Evolutionary conservation across 2,329 filamentous ascomycete species (phyloP).

Genomic region (Aspergillus ochraceus): DNA sequence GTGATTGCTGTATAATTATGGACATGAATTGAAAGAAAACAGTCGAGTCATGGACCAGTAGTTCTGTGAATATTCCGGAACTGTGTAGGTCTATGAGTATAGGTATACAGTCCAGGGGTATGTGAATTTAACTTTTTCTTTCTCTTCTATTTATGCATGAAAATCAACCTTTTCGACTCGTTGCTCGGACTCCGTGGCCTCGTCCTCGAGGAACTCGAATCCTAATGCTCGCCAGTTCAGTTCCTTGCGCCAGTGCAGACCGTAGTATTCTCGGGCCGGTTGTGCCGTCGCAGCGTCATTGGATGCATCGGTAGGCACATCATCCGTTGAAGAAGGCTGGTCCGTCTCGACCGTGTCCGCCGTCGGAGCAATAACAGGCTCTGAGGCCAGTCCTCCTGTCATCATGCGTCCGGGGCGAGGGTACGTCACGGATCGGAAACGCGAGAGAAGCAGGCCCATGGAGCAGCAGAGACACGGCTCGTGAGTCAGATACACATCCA

Average conservation of each 20-base stretch:
- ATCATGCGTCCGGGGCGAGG: constrained; percentile 63
- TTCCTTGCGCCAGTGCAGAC: constrained; percentile 64
- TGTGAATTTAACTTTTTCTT: background rate
- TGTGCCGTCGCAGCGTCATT: background rate
- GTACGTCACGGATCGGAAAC: constrained; percentile 85
- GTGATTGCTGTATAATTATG: too few relatives aligned
- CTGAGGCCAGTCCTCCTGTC: constrained; percentile 80
- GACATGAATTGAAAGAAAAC: too few relatives aligned
- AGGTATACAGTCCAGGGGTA: background rate
- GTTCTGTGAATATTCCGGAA: background rate
- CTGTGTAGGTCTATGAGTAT: too few relatives aligned
- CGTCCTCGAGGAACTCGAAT: constrained; percentile 45
- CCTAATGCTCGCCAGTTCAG: constrained; percentile 52
- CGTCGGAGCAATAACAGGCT: constrained; percentile 43
- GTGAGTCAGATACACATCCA: constrained; percentile 92
- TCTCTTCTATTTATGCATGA: constrained; percentile 16
- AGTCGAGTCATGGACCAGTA: background rate
- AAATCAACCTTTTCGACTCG: constrained; percentile 17
- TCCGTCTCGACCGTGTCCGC: constrained; percentile 11
- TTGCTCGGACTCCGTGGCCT: background rate
- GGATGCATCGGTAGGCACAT: background rate
- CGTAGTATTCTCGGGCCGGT: constrained; percentile 45
- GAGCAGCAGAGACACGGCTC: constrained; percentile 96
- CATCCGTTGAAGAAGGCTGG: constrained; percentile 1
- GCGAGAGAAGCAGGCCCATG: constrained; percentile 92